Percentiles rank a stretch among this genome's conserved stretches.
Conservation (phyloP, 2,329 filamentous ascomycete species). For the Trichoderma oligosporum region DNA sequence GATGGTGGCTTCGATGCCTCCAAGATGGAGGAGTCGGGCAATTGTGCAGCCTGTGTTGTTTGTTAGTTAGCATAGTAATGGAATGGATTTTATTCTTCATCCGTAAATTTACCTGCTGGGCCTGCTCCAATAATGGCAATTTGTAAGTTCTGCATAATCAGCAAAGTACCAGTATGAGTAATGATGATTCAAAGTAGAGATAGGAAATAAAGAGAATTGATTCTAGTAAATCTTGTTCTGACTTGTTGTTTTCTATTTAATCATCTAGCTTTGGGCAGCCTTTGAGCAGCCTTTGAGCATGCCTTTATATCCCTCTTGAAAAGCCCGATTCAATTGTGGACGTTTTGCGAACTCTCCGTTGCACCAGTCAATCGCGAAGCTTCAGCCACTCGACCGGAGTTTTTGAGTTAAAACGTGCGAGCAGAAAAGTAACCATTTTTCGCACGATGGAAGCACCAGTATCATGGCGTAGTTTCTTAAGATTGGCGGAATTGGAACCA, state of each 20-base stretch:
- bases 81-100: background rate
- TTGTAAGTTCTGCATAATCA: slow-evolving; percentile 1
- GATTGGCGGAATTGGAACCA: too few species aligned
- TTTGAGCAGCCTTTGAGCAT: too few species aligned
- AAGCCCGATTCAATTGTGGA: background rate
- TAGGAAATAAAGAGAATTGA: background rate
- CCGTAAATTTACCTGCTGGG: background rate
- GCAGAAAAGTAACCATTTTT: too few species aligned
- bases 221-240: background rate
- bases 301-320: background rate
- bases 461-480: too few species aligned
- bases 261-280: background rate
- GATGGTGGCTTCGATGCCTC: slow-evolving; percentile 7
- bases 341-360: background rate
- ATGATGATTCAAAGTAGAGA: background rate
- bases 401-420: background rate
- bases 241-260: background rate
- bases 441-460: too few species aligned
- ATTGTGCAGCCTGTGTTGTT: slow-evolving; percentile 6
- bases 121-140: slow-evolving; percentile 18
- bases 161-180: too few species aligned
- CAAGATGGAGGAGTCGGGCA: slow-evolving; percentile 14
- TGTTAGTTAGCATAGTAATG: background rate
- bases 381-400: slow-evolving; percentile 8
- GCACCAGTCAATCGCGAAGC: background rate